Evolutionary conservation across 192 early-diverging fungal genomes (phyloP).

Genomic region (Coemansia sp.): DNA sequence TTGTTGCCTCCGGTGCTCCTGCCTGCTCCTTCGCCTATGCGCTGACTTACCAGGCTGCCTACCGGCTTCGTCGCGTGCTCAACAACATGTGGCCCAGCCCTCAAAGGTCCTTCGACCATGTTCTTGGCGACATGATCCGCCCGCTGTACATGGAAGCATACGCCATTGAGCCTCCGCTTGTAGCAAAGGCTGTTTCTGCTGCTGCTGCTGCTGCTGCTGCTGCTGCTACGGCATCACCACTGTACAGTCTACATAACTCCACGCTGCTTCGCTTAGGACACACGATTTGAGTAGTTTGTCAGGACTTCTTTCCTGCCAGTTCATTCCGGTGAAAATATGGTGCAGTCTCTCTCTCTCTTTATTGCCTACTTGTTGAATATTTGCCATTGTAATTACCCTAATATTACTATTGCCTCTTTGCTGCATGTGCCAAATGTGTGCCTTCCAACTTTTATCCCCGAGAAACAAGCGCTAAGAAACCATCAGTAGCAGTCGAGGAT

Average conservation of each 20-base stretch:
- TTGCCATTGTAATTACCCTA: background rate
- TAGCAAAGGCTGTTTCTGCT: background rate
- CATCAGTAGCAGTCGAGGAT: conserved; percentile 48
- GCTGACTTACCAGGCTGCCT: conserved; percentile 15
- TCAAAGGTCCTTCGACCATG: conserved; percentile 11
- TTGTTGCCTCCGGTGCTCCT: conserved; percentile 16
- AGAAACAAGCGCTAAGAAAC: background rate
- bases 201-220: too few relatives aligned
- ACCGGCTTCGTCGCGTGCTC: conserved; percentile 25
- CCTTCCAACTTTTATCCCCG: background rate
- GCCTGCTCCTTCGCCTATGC: conserved; percentile 34
- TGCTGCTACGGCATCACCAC: background rate
- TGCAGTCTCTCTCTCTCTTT: background rate
- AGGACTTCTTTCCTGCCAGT: too few relatives aligned
- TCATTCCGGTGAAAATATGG: background rate
- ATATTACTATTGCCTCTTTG: too few relatives aligned
- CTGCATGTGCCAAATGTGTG: too few relatives aligned
- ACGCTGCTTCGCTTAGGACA: conserved; percentile 6
- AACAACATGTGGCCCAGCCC: conserved; percentile 36
- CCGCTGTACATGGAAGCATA: conserved; percentile 34
- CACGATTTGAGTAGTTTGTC: background rate
- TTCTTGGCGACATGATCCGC: conserved; percentile 22
- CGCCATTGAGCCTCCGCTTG: conserved; percentile 29
- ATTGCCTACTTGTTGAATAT: background rate
- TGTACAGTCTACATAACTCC: conserved; percentile 6